Evolutionary conservation across 2,329 filamentous ascomycete species (phyloP), one percentile per base, ranked within the genome.

Genomic region (Diplodia scrobiculata): DNA sequence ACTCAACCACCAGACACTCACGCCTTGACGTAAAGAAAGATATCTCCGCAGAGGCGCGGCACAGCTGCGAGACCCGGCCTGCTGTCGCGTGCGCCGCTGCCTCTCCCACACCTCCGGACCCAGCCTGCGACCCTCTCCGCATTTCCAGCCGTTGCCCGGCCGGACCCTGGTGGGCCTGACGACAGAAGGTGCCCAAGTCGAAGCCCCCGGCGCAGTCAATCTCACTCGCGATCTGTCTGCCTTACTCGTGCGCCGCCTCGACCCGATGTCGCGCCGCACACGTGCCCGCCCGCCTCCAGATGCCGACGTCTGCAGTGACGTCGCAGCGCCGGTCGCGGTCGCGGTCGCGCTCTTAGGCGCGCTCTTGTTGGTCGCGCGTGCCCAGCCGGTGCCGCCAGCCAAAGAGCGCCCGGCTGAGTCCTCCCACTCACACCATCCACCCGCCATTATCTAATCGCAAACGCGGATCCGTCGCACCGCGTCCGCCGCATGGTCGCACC

Each of bases 371-470:
- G 32, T 27, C 4, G 32, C 27, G 21, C 41, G 41, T n/a, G 41
- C 41, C 41, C 41, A 45, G 32, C 53, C 38, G 14, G 38, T 17
- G 19, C 47, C 19, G 47, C 47, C 51, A 34, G 50, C 48, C 50
- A 54, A 25, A 48, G 34, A 41, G 48, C 29, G 48, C 62, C 51
- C 50, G 11, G 11, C 51, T 19, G 32, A 48, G 34, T 50, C 27
- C 50, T 64, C 62, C 62, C 14, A 53, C 60, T 65, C 48, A 50
- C 62, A n/a, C 62, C 50, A 47, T 55, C 63, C 41, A 27, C 11
- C 25, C 63, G 41, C 63, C 63, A 65, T 65, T 65, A 65, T 55
- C 63, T 65, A 65, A 65, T 65, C 63, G 52, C 34, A 36, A 65
- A 58, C 48, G 58, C 58, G 41, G n/a, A 25, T 62, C 41, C 58